Evolutionary conservation across 345 rosid genomes (phyloP).

Genomic region (Gossypium ekmanianum): DNA sequence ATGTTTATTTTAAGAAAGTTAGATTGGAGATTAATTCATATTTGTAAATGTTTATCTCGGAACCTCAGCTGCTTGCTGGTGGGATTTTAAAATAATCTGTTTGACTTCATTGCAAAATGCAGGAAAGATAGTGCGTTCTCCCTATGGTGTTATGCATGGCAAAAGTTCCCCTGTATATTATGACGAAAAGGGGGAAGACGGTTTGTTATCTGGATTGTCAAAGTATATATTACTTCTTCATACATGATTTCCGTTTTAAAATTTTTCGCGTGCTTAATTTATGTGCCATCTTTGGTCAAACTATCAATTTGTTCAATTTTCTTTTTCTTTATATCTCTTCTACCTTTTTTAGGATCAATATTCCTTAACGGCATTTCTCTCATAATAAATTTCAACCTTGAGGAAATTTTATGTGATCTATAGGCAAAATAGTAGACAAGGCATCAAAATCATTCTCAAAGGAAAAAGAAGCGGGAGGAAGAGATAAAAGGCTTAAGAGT

Average conservation of each 20-base stretch:
- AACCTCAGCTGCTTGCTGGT: not conserved
- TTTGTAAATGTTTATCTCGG: not conserved
- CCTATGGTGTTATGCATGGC: constrained; percentile 94
- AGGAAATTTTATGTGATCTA: constrained; percentile 1
- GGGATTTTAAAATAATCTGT: not conserved
- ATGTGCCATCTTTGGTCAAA: not conserved
- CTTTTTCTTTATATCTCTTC: not conserved
- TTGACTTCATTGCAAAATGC: constrained; percentile 13
- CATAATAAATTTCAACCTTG: not conserved
- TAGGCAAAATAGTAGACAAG: not conserved
- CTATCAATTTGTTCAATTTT: not conserved
- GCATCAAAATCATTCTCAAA: not conserved
- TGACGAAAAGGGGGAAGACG: constrained; percentile 87
- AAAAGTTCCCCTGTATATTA: constrained; percentile 85
- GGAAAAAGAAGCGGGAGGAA: not conserved
- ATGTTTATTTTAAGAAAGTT: not conserved
- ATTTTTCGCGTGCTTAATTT: not conserved
- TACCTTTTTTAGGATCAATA: not conserved
- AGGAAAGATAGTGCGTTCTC: constrained; percentile 92
- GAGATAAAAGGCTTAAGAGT: not conserved
- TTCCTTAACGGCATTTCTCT: not conserved
- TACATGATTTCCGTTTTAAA: not conserved
- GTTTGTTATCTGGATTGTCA: constrained; percentile 68
- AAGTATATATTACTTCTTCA: constrained; percentile 46
- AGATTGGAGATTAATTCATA: not conserved